Evolutionary conservation across 2,329 filamentous ascomycete species (phyloP).

Genomic region (Balansia obtecta): DNA sequence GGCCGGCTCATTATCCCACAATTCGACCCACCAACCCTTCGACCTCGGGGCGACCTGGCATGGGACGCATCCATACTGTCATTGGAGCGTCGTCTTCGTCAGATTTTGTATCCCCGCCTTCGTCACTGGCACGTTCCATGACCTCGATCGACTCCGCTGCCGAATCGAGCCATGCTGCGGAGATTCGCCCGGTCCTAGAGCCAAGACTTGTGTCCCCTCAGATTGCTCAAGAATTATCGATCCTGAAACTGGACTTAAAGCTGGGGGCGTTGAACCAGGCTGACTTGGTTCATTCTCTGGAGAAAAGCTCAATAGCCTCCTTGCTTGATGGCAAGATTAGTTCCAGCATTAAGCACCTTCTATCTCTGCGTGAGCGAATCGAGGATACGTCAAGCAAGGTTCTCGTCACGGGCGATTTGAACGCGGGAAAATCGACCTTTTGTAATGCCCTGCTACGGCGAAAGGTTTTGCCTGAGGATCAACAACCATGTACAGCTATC

Average conservation of each 20-base stretch:
- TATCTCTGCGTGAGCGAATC: constrained; percentile 79
- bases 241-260: constrained; percentile 89
- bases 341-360: constrained; percentile 82
- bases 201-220: constrained; percentile 82
- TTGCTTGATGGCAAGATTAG: constrained; percentile 88
- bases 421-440: constrained; percentile 96
- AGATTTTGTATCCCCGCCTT: constrained; percentile 29
- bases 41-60: constrained; percentile 36
- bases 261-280: constrained; percentile 75
- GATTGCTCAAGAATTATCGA: constrained; percentile 89
- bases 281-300: constrained; percentile 86
- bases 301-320: constrained; percentile 82
- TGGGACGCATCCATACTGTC: constrained; percentile 52
- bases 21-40: constrained; percentile 49
- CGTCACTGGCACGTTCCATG: constrained; percentile 52
- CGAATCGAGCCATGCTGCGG: constrained; percentile 64
- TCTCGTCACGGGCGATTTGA: constrained; percentile 86
- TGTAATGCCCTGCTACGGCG: constrained; percentile 92
- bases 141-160: constrained; percentile 51
- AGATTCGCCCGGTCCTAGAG: constrained; percentile 49
- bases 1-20: constrained; percentile 92
- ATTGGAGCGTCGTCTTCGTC: constrained; percentile 32
- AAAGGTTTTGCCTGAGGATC: constrained; percentile 89
- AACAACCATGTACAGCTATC: constrained; percentile 95
- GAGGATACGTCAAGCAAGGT: constrained; percentile 98